Base-by-base conservation (phyloP, 164 flowering plant species). In the Tinospora cordifolia region DNA sequence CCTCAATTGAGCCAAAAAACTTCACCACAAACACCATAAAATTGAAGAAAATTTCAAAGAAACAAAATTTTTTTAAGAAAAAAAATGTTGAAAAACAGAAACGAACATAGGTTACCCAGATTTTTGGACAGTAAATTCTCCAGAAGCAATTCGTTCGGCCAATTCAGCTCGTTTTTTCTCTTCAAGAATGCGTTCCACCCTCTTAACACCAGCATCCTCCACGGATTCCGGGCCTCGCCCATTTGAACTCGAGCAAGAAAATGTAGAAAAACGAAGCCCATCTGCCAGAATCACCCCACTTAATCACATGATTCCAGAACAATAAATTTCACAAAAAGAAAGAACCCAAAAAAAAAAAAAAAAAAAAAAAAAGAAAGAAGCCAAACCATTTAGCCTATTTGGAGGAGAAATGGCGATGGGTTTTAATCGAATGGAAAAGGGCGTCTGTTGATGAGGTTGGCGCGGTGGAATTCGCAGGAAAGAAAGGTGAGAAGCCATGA, bases 121-220 rank as follows among this genome's bases (percentile, higher is more conserved):
- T 75, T 81, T 73, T 63, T 82, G 76, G 1, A 88, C 92, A 4
- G 99, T 90, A 83, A 92, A 90, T 73, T 82, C 93, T 3, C 96
- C 97, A 65, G 97, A 94, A 75, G 97, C 95, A 75, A 92, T 92
- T 58, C 87, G 70, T 62, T 90, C 87, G 54, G 95, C 82, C 75
- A 91, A 84, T 67, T 93, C 90, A 1, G 91, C 91, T 0, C 93
- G 86, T 51, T 84, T 76, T 69, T 82, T 89, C 81, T 91, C 92
- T 70, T 91, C 88, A 8, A 78, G 72, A 30, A 79, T 63, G 80
- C 75, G 69, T 62, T 90, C 91, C 5, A 73, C 83, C 1, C 71
- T 74, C 83, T 87, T 86, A 19, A 80, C 84, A 0, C 80, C 78
- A n/a, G n/a, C n/a, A 24, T 69, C 75, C 0, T 84, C 83, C 38